phyloP scores from a whole-genome alignment of 169 alveolate species.

The Miamiensis avidus region DNA sequence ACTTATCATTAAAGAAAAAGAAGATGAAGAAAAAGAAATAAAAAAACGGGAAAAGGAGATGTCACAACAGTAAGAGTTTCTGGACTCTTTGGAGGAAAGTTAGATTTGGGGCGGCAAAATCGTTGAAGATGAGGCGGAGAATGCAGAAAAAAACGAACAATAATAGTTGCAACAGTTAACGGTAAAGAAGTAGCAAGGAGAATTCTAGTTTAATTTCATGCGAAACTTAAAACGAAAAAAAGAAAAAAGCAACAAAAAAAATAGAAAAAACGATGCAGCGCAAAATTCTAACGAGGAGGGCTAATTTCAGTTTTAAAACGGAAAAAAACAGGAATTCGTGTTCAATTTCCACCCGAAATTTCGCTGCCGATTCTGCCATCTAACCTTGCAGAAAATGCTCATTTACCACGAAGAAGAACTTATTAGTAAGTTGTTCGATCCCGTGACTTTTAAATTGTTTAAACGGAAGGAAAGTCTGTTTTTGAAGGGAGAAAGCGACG shows the following conservation, averaged over 20 bases:
- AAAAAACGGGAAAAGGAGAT: neutral
- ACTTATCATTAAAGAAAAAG: neutral
- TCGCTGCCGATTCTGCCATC: neutral
- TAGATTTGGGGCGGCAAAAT: neutral
- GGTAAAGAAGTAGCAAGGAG: too few species aligned
- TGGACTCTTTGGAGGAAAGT: neutral
- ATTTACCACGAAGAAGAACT: neutral
- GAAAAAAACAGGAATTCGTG: neutral
- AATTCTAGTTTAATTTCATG: too few species aligned
- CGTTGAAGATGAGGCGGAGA: neutral
- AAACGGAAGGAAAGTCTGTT: too few species aligned
- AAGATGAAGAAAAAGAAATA: neutral
- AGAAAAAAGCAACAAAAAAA: neutral
- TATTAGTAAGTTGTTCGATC: neutral
- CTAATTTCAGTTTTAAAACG: neutral
- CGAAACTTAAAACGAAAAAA: neutral
- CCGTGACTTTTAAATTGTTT: neutral
- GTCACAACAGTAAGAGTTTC: neutral
- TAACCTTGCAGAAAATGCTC: too few species aligned
- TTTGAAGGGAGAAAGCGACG: too few species aligned
- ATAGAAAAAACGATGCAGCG: neutral
- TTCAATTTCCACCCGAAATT: neutral
- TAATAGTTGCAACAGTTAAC: too few species aligned
- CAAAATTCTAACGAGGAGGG: too few species aligned
- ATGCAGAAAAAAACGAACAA: neutral